Percentiles rank a stretch among this genome's conserved stretches.
These are phyloP conservation scores for Nicotiana attenuata DNA, from an alignment of 257 asterid genomes.

Conservation along the genomic window DNA sequence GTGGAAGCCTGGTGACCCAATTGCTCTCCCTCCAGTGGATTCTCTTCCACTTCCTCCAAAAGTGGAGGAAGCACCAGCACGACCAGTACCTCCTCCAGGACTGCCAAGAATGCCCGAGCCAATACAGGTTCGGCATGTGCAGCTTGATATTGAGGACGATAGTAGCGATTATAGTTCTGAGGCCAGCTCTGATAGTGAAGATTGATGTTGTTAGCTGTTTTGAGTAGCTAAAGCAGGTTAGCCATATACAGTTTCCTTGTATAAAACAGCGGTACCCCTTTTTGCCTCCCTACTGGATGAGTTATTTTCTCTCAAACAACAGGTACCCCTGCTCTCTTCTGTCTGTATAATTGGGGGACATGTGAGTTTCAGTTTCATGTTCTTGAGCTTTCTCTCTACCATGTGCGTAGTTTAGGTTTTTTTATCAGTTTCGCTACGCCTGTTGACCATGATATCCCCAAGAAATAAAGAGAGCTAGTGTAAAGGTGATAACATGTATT, in stretches of 20 bases:
- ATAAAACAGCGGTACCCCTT: constrained; percentile 13
- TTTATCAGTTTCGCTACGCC: background rate
- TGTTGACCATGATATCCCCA: background rate
- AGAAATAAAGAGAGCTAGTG: background rate
- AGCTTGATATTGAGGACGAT: constrained; percentile 84
- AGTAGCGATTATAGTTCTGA: constrained; percentile 70
- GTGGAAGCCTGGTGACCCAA: constrained; percentile 93
- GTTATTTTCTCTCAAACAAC: constrained; percentile 2
- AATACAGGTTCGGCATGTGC: constrained; percentile 87
- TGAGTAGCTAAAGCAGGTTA: constrained; percentile 52
- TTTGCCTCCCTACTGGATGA: constrained; percentile 15
- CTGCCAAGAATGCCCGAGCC: constrained; percentile 56
- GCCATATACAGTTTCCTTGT: constrained; percentile 65
- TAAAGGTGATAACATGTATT: background rate
- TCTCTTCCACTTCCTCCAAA: constrained; percentile 50
- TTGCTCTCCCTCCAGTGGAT: constrained; percentile 67
- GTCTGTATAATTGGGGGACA: background rate
- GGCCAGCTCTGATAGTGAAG: constrained; percentile 76
- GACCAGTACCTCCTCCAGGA: constrained; percentile 44
- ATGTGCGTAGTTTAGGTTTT: background rate
- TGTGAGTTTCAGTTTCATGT: background rate
- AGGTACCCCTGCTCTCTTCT: constrained; percentile 9
- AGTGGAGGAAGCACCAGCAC: constrained; percentile 49
- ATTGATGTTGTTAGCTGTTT: constrained; percentile 28
- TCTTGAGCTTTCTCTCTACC: background rate